Base-by-base conservation (phyloP, 2,329 filamentous ascomycete genomes). In the Talaromyces piceae region DNA sequence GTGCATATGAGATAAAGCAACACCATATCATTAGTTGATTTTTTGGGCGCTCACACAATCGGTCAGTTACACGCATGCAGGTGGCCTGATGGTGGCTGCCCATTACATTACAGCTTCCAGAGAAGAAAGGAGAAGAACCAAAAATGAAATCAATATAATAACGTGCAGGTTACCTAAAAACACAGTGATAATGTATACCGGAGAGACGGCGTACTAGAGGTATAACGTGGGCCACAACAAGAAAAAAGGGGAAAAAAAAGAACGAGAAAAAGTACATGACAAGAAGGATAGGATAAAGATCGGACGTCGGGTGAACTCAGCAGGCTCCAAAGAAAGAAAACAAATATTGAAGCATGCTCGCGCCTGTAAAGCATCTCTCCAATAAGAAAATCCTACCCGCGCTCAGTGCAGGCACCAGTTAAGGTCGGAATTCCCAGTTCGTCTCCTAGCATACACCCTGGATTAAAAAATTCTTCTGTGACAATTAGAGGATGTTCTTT, bases 171-270 rank as follows among this genome's bases (percentile, higher is more conserved):
- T 46, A 53, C 47, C 52, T 53, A 49, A 47, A 52, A 54, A 52
- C 49, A 50, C 52, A 54, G 23, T 53, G 44, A 59, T 50, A 55
- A 56, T 37, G 16, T 20, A 37, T 49, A 49, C 56, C 50, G 54
- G 56, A 57, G 53, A 59, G 55, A 60, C 41, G 52, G 59, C 57
- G 55, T 51, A 61, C 58, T 54, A 60, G 57, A 66, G 63, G 63
- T 65, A 65, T 65, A 67, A 59, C 62, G 60, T 66, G 61, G 63
- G 57, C 61, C 63, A 57, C 63, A 67, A n/a, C 16, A 45, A 49
- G 61, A 67, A 61, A 67, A 65, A 63, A 67, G 66, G 58, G 62
- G 54, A 61, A 57, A 52, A 56, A 55, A 60, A 67, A 66, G 58
- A 62, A 55, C 61, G 56, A 52, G 56, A 55, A 60, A 67, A 45